phyloP scores from a whole-genome alignment of 176 grass and related monocot genomes.

The Aegilops speltoides region DNA sequence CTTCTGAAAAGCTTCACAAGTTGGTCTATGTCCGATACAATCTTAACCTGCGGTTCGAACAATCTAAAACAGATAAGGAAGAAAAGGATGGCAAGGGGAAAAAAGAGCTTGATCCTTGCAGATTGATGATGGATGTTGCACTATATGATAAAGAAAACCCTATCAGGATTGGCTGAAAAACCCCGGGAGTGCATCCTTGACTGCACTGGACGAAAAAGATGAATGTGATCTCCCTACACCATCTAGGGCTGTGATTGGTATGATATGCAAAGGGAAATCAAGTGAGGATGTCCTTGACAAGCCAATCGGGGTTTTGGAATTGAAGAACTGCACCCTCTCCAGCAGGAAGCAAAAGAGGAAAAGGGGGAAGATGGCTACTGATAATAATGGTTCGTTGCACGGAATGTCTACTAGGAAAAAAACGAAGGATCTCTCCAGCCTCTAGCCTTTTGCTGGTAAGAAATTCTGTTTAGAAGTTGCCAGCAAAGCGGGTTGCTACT shows the following conservation, averaged over 20 bases:
- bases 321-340: background rate
- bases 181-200: background rate
- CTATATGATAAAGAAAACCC: conserved; percentile 27
- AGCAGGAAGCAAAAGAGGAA: conserved; percentile 6
- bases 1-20: conserved; percentile 20
- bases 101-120: background rate
- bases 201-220: background rate
- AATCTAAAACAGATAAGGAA: background rate
- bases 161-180: conserved; percentile 10
- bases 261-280: background rate
- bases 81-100: background rate
- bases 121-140: conserved; percentile 18
- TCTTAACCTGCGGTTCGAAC: background rate
- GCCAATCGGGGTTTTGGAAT: background rate
- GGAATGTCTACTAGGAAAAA: conserved; percentile 19
- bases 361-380: background rate
- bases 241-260: background rate
- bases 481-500: background rate
- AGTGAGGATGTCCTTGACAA: background rate
- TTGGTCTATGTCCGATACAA: conserved; percentile 28
- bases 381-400: background rate
- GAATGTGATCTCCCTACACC: background rate
- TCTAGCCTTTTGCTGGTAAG: background rate
- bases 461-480: background rate
- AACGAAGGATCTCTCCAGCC: background rate